Evolutionary conservation across 176 grass and related monocot species (phyloP), one percentile per base, ranked within the genome.

Genomic region (Avena sativa): DNA sequence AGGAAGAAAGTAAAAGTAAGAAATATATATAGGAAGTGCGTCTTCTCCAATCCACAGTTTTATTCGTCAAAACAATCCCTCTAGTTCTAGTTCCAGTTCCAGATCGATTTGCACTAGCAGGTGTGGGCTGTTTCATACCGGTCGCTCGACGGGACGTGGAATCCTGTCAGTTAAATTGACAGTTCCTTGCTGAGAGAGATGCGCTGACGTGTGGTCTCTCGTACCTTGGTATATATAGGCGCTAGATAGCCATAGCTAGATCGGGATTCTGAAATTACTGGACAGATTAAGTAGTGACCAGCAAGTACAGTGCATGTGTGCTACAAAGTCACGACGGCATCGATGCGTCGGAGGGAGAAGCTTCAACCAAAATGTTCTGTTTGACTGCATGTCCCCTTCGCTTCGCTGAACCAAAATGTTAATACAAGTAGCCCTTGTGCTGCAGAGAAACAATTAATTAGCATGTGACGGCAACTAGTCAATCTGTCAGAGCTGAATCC

Each of bases 71-170:
- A 43, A 40, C 4, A 9, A 36, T 9, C 8, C 9, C 9, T 70
- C 6, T 1, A 25, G 25, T 25, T 25, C 25, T 25, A 25, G 25
- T 25, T 25, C 25, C 25, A 25, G 25, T 25, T 25, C 25, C 36
- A 70, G 65, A 36, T 68, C 65, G 19, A 20, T 71, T n/a, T 70
- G 38, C 19, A 53, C 53, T n/a, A 20, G 52, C 9, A 48, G 34
- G 1, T 58, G 71, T 68, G 71, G 74, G 65, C 32, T 28, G 26
- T 61, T 79, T 69, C 55, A 79, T 84, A 5, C 74, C 64, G 53
- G 60, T 78, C 6, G 77, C 3, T 16, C 71, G 47, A 68, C 60
- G 36, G 83, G 36, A 5, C 3, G 25, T 53, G 10, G 19, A 21
- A 36, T 59, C 3, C 46, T 48, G 46, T 48, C 46, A 48, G 46